These are phyloP conservation scores for Emergomyces africanus DNA, from an alignment of 2,329 filamentous ascomycete genomes.

Conservation along the genomic window DNA sequence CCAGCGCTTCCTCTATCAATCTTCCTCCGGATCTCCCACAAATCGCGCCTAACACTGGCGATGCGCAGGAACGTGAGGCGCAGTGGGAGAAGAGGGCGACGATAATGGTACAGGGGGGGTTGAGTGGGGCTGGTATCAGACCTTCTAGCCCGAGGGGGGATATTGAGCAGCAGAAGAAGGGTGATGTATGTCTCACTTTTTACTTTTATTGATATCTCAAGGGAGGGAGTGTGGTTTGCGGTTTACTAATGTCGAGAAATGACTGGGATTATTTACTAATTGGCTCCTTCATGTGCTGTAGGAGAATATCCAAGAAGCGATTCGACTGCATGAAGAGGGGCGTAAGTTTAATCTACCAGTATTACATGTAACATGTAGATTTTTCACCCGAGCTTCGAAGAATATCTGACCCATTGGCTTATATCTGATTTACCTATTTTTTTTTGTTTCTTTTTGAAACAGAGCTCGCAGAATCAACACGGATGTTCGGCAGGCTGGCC, in stretches of 20 bases:
- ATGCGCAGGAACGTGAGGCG: slow-evolving; percentile 48
- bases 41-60: slow-evolving; percentile 42
- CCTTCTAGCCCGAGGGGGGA: slow-evolving; percentile 15
- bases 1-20: slow-evolving; percentile 51
- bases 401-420: slow-evolving; percentile 4
- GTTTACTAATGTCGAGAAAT: background rate
- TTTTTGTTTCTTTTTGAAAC: slow-evolving; percentile 3
- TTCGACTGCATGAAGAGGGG: slow-evolving; percentile 77
- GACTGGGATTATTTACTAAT: background rate
- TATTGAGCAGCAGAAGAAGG: slow-evolving; percentile 18
- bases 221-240: background rate
- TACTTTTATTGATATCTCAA: background rate
- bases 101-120: slow-evolving; percentile 56
- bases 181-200: slow-evolving; percentile 20
- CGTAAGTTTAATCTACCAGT: slow-evolving; percentile 22
- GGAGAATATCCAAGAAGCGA: slow-evolving; percentile 81
- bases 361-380: background rate
- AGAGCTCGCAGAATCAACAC: slow-evolving; percentile 67
- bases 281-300: slow-evolving; percentile 9
- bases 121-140: slow-evolving; percentile 22
- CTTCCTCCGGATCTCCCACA: slow-evolving; percentile 70
- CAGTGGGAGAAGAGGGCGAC: slow-evolving; percentile 92
- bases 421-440: no score
- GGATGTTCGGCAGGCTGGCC: slow-evolving; percentile 71
- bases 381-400: background rate